Base-by-base conservation (phyloP, 192 early-diverging fungal species). In the Coemansia sp. region DNA sequence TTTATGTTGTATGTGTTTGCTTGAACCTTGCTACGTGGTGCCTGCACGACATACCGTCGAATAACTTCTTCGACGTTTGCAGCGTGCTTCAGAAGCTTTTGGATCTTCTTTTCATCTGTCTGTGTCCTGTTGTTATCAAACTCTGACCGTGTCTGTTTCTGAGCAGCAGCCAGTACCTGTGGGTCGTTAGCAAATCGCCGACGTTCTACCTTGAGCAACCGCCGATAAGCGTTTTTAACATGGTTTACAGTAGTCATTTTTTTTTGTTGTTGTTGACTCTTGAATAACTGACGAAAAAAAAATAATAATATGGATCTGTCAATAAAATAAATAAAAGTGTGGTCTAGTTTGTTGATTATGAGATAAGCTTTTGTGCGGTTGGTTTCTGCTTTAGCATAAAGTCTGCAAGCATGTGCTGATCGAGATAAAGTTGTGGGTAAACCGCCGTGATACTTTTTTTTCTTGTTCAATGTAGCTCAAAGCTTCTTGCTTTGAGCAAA, bases 1-100 rank as follows among this genome's bases (percentile, higher is more conserved):
- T 55, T 65, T 14, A 83, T 64, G 5, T 69, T 55, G 53, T 78
- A 83, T 5, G 76, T 78, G 70, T 74, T 70, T 0, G 71, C 64
- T 55, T 72, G 70, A 7, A 71, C 59, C 4, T 65, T 59, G 68
- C 52, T 73, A 32, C 70, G 72, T 32, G 75, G 72, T 2, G 70
- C 81, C 64, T 83, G 81, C 11, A 83, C 81, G 0, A 83, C 81
- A 43, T 83, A 78, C 37, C 73, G 57, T 11, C 76, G 69, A 57
- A 83, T 78, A 18, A 78, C 76, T 20, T 74, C 60, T 37, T 77
- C 81, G n/a, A 83, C 81, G 20, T 72, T 43, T n/a, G 20, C 22
- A 1, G 76, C 81, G 51, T 78, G 75, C 45, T 78, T 83, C 32
- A 83, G 48, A 1, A 67, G 59, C 58, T 83, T 83, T 8, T 63